Base-by-base conservation (phyloP, 2,329 filamentous ascomycete genomes). In the Clonostachys solani region DNA sequence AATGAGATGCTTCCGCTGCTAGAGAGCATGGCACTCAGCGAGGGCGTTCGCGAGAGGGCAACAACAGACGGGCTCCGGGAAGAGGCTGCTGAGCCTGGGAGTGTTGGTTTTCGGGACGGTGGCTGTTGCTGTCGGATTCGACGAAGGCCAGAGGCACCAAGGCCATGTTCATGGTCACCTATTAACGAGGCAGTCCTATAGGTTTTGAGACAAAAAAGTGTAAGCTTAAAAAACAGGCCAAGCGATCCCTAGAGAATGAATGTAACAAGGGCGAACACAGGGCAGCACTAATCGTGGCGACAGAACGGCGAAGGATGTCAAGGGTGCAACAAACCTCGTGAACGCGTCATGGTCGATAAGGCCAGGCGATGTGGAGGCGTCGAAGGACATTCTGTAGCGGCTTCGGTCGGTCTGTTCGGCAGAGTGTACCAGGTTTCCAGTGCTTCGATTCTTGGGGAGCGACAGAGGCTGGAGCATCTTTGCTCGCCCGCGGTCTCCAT, bases 111-210 rank as follows among this genome's bases (percentile, higher is more conserved):
- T 64, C 85, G 78, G 48, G 81, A 73, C 37, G 82, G 60, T 45
- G 65, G 78, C 50, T 87, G 86, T 60, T 91, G 86, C 67, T 96
- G 92, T 64, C 94, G 88, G 66, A 99, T 99, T 60, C 94, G 87
- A 63, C 92, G 87, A 61, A 99, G 79, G 55, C 94, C 92, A 48
- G 90, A 95, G 41, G 86, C 79, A 47, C 89, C 89, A 52, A 94
- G 72, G 57, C 89, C 89, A 75, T 94, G 88, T 61, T 95, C 91
- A 69, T 92, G 89, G 68, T 92, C 91, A 54, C 83, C 77, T 63
- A 95, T 80, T 62, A 95, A 80, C 60, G 90, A 83, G 60, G 89
- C 89, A 74, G 89, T 95, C 33, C 44, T 47, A 29, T 29, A 10
- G 23, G 9, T 29, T 29, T 33, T 16, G 38, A 12, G n/a, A 19